Percentiles rank a stretch among this genome's conserved stretches.
Conservation (phyloP, 1,139 yeast genomes). For the Ashbya aceris region DNA sequence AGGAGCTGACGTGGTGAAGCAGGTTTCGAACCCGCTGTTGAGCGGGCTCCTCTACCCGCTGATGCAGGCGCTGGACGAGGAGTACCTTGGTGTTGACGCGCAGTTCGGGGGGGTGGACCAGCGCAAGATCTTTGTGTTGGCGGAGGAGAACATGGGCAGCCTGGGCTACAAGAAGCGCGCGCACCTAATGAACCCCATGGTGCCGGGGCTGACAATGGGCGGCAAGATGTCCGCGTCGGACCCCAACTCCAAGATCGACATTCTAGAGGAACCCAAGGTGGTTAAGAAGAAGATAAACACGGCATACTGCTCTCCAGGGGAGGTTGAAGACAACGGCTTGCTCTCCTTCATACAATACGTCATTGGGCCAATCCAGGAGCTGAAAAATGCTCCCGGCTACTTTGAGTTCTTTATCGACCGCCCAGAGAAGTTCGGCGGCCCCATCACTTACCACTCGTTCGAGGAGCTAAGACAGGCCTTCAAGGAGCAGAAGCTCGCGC, state of each 20-base stretch:
- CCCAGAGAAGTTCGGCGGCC: conserved; percentile 96
- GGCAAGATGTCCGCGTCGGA: conserved; percentile 99
- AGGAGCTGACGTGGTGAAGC: conserved; percentile 99
- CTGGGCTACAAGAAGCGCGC: conserved; percentile 95
- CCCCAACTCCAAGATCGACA: conserved; percentile 93
- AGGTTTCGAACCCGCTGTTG: conserved; percentile 85
- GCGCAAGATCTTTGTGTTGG: conserved; percentile 92
- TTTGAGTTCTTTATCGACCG: conserved; percentile 70
- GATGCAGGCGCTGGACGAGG: conserved; percentile 98
- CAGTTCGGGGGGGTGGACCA: conserved; percentile 99
- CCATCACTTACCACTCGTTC: conserved; percentile 59
- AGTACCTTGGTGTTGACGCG: conserved; percentile 78
- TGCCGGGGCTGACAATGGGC: conserved; percentile 94
- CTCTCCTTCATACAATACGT: conserved; percentile 79
- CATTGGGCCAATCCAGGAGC: conserved; percentile 74
- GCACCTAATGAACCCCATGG: conserved; percentile 98
- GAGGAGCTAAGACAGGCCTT: conserved; percentile 68
- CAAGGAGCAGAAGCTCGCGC: conserved; percentile 64
- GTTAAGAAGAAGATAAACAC: conserved; percentile 85
- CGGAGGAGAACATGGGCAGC: conserved; percentile 83
- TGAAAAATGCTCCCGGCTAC: conserved; percentile 46
- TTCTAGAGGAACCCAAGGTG: conserved; percentile 77
- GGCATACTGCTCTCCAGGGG: conserved; percentile 96
- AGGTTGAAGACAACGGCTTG: conserved; percentile 82
- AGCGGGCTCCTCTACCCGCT: conserved; percentile 94